Evolutionary conservation across 305 asterid genomes (phyloP), one percentile per base, ranked within the genome.

Genomic region (Fraxinus nigra): DNA sequence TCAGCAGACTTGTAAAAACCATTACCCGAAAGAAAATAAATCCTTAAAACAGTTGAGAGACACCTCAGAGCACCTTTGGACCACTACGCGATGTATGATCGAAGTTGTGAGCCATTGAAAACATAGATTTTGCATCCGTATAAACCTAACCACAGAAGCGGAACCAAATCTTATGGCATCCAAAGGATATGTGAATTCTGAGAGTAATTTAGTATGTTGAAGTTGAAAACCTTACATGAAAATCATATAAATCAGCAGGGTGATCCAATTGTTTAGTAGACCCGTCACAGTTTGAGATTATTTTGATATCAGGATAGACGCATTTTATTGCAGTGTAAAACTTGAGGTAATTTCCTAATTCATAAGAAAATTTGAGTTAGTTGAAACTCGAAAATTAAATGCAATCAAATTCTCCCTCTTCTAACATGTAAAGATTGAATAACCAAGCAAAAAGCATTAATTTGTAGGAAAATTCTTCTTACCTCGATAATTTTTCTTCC

Each of bases 181-280:
- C 43, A 43, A 3, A 33, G 82, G 28, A 46, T 22, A 32, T 26
- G 20, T 59, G 11, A 11, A 18, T 33, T 40, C 77, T 22, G 80
- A 54, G 37, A 69, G 20, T 13, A n/a, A 13, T 69, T 69, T 69
- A 22, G 24, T 13, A 6, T 43, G 2, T 48, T 65, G 81, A 20
- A 37, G 46, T 46, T 24, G 40, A 72, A 72, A 38, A 75, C 73
- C 92, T 85, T 89, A 96, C 99, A 90, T 96, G 99, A 88, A 84
- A 93, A 85, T 96, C 98, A 81, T 91, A 96, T 43, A 93, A 85
- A 90, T 96, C 95, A 4, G 98, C 98, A 7, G 98, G 98, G 84
- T 92, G 97, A 90, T 93, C 92, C 90, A 94, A 86, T 5, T 69
- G 88, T 82, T 43, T 70, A 59, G 78, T 69, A 28, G 98, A 94